phyloP scores from a whole-genome alignment of 1,284 basidiomycete species.

The Pholiota adiposa region DNA sequence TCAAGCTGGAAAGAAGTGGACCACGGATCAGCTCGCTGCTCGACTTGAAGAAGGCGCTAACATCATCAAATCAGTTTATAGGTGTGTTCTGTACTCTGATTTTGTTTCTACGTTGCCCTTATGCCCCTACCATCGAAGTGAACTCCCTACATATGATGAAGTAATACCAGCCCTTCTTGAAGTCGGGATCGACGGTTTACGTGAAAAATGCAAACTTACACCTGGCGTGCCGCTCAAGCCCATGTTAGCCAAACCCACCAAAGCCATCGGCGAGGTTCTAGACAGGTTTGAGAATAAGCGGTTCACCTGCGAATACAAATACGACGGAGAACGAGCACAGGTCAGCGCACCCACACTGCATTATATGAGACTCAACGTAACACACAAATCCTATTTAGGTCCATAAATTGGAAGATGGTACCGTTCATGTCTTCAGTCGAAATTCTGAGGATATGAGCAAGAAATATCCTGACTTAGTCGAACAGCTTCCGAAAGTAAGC shows the following conservation, averaged over 20 bases:
- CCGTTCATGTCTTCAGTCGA: conserved; percentile 89
- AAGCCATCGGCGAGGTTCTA: conserved; percentile 98
- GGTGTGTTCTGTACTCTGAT: conserved; percentile 49
- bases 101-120: conserved; percentile 1
- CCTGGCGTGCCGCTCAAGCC: conserved; percentile 97
- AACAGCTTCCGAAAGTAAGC: conserved; percentile 86
- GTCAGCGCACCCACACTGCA: conserved; percentile 37
- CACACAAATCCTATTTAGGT: conserved; percentile 53
- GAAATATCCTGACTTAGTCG: conserved; percentile 97
- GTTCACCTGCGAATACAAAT: conserved; percentile 99
- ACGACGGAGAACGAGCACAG: conserved; percentile 98
- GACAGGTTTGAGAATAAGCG: conserved; percentile 95
- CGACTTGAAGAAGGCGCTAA: conserved; percentile 83
- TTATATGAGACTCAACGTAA: not conserved
- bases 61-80: conserved; percentile 91
- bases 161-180: conserved; percentile 93
- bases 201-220: conserved; percentile 85
- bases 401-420: conserved; percentile 81
- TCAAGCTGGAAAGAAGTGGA: conserved; percentile 74
- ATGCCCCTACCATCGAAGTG: conserved; percentile 53
- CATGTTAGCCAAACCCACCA: conserved; percentile 99
- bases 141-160: conserved; percentile 92
- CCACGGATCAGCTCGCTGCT: conserved; percentile 72
- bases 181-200: conserved; percentile 75
- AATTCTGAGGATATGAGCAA: conserved; percentile 99